phyloP scores from a whole-genome alignment of 2,329 filamentous ascomycete species.

The Aureobasidium leucospermi region DNA sequence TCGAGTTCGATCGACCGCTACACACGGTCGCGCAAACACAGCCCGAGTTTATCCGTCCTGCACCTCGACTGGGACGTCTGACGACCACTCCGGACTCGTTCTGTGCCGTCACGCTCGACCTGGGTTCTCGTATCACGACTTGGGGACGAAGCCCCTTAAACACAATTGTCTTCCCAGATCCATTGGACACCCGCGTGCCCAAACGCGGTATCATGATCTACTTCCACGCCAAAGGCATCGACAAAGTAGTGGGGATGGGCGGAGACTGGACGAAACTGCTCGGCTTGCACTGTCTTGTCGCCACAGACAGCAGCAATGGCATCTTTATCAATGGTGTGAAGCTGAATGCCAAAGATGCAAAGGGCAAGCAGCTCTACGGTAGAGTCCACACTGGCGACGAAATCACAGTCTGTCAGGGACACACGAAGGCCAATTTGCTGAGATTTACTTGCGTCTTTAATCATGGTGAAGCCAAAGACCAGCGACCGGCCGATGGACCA shows the following conservation, averaged over 20 bases:
- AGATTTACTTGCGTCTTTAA: conserved; percentile 39
- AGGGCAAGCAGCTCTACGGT: conserved; percentile 50
- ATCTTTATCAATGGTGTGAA: conserved; percentile 70
- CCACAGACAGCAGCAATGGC: conserved; percentile 68
- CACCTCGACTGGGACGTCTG: conserved; percentile 54
- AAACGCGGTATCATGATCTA: conserved; percentile 75
- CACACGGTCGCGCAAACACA: conserved; percentile 12
- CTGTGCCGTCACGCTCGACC: conserved; percentile 54
- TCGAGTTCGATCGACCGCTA: conserved; percentile 11
- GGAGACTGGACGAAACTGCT: conserved; percentile 48
- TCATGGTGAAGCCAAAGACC: conserved; percentile 29
- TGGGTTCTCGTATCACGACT: conserved; percentile 61
- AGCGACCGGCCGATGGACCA: background rate
- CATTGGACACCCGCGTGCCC: conserved; percentile 63
- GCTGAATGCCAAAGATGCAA: conserved; percentile 50
- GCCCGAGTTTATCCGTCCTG: conserved; percentile 30
- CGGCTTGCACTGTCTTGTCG: conserved; percentile 62
- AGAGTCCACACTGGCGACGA: conserved; percentile 70
- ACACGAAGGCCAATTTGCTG: conserved; percentile 19
- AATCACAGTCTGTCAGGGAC: conserved; percentile 61
- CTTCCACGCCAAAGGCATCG: conserved; percentile 63
- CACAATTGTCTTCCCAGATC: conserved; percentile 58
- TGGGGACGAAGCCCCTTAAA: conserved; percentile 70
- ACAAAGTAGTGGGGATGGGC: conserved; percentile 43
- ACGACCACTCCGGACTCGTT: conserved; percentile 60